Percentiles rank a stretch among this genome's conserved stretches.
Evolutionary conservation across 768 basidiomycete genomes (phyloP).

Genomic region (Boletus coccyginus): DNA sequence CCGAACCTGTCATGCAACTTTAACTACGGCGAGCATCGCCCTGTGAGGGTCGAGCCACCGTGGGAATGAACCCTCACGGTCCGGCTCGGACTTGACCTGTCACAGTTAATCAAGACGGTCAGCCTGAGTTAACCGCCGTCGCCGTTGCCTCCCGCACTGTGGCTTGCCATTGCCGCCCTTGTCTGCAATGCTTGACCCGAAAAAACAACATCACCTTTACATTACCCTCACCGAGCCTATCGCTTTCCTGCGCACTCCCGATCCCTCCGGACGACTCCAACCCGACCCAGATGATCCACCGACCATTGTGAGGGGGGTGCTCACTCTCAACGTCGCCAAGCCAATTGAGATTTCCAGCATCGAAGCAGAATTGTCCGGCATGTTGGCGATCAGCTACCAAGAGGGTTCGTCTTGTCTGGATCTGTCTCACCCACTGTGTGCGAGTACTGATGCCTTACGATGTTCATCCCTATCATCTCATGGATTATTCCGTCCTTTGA

Average conservation of each 20-base stretch:
- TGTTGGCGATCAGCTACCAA: slow-evolving; percentile 68
- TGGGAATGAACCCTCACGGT: too few species aligned
- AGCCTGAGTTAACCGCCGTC: background rate
- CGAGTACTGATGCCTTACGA: background rate
- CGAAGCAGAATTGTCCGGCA: slow-evolving; percentile 73
- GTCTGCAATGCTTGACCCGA: slow-evolving; percentile 23
- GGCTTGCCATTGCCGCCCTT: background rate
- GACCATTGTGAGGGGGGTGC: slow-evolving; percentile 61
- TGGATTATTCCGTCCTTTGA: background rate
- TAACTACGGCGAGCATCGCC: too few species aligned
- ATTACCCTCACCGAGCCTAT: slow-evolving; percentile 74
- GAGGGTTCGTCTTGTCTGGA: slow-evolving; percentile 61
- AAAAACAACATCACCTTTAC: slow-evolving; percentile 43
- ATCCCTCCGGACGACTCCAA: slow-evolving; percentile 39
- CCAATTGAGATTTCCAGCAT: slow-evolving; percentile 86
- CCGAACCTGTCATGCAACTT: too few species aligned
- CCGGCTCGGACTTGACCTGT: too few species aligned
- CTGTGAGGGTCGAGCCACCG: too few species aligned
- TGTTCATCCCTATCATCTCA: background rate
- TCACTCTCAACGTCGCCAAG: slow-evolving; percentile 64
- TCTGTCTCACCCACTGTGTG: background rate
- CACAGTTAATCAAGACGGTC: too few species aligned
- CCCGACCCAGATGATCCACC: slow-evolving; percentile 47
- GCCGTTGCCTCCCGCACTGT: too few species aligned
- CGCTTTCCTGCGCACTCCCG: slow-evolving; percentile 63